Base-by-base conservation (phyloP, 495 filamentous ascomycete species). In the Lineolata rhizophorae region DNA sequence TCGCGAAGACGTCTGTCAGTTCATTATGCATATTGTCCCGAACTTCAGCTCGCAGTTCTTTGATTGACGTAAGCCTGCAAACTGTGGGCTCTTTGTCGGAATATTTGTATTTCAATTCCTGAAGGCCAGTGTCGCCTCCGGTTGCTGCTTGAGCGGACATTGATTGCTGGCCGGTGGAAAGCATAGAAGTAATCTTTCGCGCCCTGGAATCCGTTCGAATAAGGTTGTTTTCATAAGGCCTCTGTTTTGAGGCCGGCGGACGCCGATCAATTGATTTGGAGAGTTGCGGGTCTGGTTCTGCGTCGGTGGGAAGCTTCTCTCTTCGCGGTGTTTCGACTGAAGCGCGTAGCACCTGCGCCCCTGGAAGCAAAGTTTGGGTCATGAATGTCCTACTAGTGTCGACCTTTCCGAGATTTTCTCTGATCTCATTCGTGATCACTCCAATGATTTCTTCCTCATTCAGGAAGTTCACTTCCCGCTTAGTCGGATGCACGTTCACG, bases 371-470 rank as follows among this genome's bases (percentile, higher is more conserved):
- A 18, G 70, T 91, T 51, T 99, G 90, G 3, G 82, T 93, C 46
- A 84, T 58, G 54, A 94, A 99, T 5, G 82, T 91, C 32, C 90
- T 67, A 48, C 90, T 95, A 9, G 80, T 81, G 55, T 99, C 90
- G 14, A 94, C 84, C 36, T 79, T 72, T 2, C 79, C 72, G 3
- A 99, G 61, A 36, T 78, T 76, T 9, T 67, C 60, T 28, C 78
- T 67, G 30, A 95, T 73, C 31, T 79, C 72, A 37, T 70, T 65
- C 54, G 82, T 92, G 18, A 99, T 72, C 29, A 63, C 67, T 44
- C 92, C 81, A 37, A 92, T 76, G 33, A 95, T 91, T 41, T 95
- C 87, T 42, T 95, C 90, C 48, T 99, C 90, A 39, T 95, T 92
- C 3, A 99, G 62, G 48, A 99, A 95, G 47, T 95, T 91, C 18